Conservation (phyloP, 164 flowering plant genomes). For the Aristolochia fimbriata region DNA sequence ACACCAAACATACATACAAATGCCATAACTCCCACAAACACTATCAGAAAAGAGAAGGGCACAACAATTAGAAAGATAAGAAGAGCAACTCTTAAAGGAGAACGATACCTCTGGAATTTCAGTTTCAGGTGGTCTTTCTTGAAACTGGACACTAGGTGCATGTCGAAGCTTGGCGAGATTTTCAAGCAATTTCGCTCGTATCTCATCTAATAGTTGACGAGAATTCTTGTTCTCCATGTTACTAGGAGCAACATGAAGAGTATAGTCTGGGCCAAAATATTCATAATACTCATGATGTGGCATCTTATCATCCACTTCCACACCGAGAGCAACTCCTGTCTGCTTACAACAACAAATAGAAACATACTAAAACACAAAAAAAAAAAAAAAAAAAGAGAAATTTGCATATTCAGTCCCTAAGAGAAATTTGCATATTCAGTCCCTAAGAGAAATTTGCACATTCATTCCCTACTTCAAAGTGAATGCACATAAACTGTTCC, state of each 20-base stretch:
- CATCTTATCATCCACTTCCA: constrained; percentile 78
- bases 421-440: too few species aligned
- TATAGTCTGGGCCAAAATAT: constrained; percentile 81
- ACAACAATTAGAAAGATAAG: not conserved
- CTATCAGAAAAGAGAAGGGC: not conserved
- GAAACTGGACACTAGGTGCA: constrained; percentile 81
- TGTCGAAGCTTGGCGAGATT: constrained; percentile 63
- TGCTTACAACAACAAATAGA: constrained; percentile 10
- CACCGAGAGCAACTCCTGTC: constrained; percentile 82
- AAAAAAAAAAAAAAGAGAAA: not conserved
- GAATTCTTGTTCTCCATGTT: constrained; percentile 88
- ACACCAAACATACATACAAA: not conserved
- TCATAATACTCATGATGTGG: constrained; percentile 79
- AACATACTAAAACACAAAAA: not conserved
- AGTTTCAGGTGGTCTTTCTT: constrained; percentile 68
- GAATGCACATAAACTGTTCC: too few species aligned
- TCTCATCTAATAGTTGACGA: constrained; percentile 47
- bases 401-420: too few species aligned
- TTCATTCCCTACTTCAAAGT: too few species aligned
- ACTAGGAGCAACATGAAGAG: constrained; percentile 85
- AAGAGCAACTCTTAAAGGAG: not conserved
- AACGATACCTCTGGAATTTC: constrained; percentile 59
- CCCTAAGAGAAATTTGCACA: too few species aligned
- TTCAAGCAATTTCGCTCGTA: constrained; percentile 55
- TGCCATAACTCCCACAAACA: not conserved